Evolutionary conservation across 2,329 filamentous ascomycete genomes (phyloP), one percentile per base, ranked within the genome.

Genomic region (Apiospora pterosperma): DNA sequence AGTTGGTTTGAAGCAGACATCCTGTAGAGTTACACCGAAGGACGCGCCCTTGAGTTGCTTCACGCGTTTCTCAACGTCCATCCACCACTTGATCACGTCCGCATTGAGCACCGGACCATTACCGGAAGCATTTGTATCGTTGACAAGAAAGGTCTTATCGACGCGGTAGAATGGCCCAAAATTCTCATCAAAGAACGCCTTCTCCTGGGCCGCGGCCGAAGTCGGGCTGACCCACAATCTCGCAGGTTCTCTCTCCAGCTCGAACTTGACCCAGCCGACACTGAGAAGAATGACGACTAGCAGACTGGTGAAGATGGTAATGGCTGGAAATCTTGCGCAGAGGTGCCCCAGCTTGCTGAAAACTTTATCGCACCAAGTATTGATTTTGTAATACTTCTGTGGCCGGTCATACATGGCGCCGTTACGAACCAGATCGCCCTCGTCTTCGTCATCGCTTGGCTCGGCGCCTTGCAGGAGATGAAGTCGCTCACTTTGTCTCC

Each of bases 101-200:
- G 96, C 96, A 76, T 87, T 93, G 64, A 99, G 80, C 1, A 98
- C 93, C 0, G 93, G 92, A 0, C 91, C 89, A 3, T 88, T 84
- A 0, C 86, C 87, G 3, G 83, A 82, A 2, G 84, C 72, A 0
- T 84, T 76, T 0, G 89, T 93, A 70, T 97, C 94, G 68, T 98
- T 99, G 67, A 98, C 93, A 16, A 99, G 78, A 76, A 99, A 99
- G 0, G 90, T 88, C 78, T 99, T 96, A 76, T 99, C 92, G 0
- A 94, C 91, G 44, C 96, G 91, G 78, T 96, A 99, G 74, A 99
- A 99, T 0, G 95, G 93, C 0, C 96, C 96, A 75, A 99, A 99
- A 71, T 93, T 93, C 39, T 86, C 77, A 75, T 99, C 96, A 69
- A 98, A 99, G 75, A 96, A 99, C 1, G 86, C 85, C 80, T 99